A percentile compares a stretch with the other conserved stretches of the same genome.
phyloP scores from a whole-genome alignment of 352 stramenopile genomes.

The Globisporangium iwayamae region DNA sequence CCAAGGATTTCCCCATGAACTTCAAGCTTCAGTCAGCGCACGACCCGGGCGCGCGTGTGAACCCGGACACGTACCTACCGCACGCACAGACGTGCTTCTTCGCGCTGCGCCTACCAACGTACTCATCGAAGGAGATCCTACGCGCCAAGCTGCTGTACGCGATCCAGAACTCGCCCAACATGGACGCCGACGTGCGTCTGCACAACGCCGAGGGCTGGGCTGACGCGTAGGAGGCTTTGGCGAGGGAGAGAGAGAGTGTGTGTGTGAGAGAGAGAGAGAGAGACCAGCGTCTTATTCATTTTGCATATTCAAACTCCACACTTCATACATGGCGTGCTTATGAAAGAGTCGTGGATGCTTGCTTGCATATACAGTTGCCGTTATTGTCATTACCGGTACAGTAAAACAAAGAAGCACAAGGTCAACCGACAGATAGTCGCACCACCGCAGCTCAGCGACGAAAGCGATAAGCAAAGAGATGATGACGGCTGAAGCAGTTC shows the following conservation, averaged over 20 bases:
- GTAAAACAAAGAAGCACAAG: too few relatives aligned
- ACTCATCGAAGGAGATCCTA: conserved; percentile 90
- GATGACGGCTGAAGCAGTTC: too few relatives aligned
- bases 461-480: too few relatives aligned
- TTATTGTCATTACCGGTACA: too few relatives aligned
- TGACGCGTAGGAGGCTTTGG: conserved; percentile 46
- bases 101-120: conserved; percentile 93
- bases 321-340: background rate
- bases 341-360: background rate
- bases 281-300: background rate
- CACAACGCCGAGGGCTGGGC: conserved; percentile 91
- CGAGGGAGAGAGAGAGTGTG: background rate
- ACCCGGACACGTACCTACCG: conserved; percentile 92
- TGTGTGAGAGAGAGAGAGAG: too few relatives aligned
- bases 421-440: too few relatives aligned
- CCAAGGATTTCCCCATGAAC: conserved; percentile 96
- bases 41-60: conserved; percentile 63
- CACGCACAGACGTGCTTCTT: conserved; percentile 99
- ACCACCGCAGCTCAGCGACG: too few relatives aligned
- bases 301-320: background rate
- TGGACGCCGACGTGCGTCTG: conserved; percentile 90
- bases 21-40: conserved; percentile 90
- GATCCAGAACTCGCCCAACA: conserved; percentile 96
- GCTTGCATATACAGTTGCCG: too few relatives aligned
- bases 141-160: conserved; percentile 88